phyloP scores from a whole-genome alignment of 169 alveolate genomes.

The Cryptosporidium xiaoi region DNA sequence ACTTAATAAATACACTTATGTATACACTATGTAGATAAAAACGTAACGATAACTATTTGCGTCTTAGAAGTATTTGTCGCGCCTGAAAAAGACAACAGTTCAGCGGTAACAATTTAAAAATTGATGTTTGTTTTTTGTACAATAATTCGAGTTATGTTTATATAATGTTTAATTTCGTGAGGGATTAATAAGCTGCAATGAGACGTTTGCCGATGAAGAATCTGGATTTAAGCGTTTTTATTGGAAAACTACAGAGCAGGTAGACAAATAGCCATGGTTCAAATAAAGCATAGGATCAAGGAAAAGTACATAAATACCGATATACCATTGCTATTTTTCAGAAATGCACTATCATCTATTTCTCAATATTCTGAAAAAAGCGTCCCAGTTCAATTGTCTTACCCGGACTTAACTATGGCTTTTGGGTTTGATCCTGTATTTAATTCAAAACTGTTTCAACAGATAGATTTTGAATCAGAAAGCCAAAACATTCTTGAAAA shows the following conservation, averaged over 20 bases:
- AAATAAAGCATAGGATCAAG: slow-evolving; percentile 35
- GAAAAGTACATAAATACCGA: slow-evolving; percentile 5
- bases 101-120: too few species aligned
- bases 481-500: slow-evolving; percentile 4
- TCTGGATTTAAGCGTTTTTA: too few species aligned
- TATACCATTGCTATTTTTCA: slow-evolving; percentile 13
- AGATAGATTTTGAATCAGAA: slow-evolving; percentile 15
- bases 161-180: too few species aligned
- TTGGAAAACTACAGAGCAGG: too few species aligned
- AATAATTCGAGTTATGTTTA: too few species aligned
- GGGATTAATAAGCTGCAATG: too few species aligned
- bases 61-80: too few species aligned
- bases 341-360: slow-evolving; percentile 37
- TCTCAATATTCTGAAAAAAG: background rate
- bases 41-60: too few species aligned
- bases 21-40: background rate
- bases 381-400: slow-evolving; percentile 27
- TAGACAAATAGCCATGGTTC: background rate
- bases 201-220: too few species aligned
- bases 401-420: slow-evolving; percentile 24
- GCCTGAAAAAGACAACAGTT: too few species aligned
- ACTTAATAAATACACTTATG: background rate
- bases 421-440: slow-evolving; percentile 43
- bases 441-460: background rate
- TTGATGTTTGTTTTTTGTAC: too few species aligned